These are phyloP conservation scores for Furcasterigmium furcatum DNA, from an alignment of 2,329 filamentous ascomycete genomes.

Conservation along the genomic window DNA sequence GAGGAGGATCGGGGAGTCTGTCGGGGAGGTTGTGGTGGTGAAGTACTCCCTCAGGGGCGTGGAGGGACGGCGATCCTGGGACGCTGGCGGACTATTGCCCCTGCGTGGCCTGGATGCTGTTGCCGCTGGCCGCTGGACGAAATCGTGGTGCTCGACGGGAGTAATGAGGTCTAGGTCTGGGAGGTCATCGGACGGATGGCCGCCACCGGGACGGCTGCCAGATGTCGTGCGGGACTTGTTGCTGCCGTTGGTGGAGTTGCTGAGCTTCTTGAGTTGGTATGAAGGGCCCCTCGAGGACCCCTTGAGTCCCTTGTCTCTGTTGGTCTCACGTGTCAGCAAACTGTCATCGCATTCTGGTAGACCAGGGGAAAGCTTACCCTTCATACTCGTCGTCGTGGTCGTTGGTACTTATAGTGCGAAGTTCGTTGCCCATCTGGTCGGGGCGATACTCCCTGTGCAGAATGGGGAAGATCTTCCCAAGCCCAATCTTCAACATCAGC, in stretches of 20 bases:
- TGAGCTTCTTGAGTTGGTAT: constrained; percentile 11
- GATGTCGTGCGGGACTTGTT: neutral
- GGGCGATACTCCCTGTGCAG: constrained; percentile 36
- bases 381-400: neutral
- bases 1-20: neutral
- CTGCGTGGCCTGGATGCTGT: neutral
- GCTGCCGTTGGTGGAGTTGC: constrained; percentile 9
- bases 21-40: neutral
- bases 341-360: no score
- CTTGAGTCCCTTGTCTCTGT: constrained; percentile 11
- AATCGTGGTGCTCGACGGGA: neutral
- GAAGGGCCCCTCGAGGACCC: constrained; percentile 15
- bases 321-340: constrained; percentile 1
- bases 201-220: neutral
- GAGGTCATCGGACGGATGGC: constrained; percentile 5
- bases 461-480: constrained; percentile 39
- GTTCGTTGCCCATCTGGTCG: neutral
- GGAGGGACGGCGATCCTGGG: neutral
- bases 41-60: neutral
- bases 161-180: constrained; percentile 4
- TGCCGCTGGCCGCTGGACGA: neutral
- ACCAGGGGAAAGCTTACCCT: constrained; percentile 3
- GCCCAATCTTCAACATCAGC: constrained; percentile 32
- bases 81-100: neutral
- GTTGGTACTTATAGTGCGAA: neutral